phyloP scores from a whole-genome alignment of 2,329 filamentous ascomycete genomes.

The Chrysosporium keratinophilum region DNA sequence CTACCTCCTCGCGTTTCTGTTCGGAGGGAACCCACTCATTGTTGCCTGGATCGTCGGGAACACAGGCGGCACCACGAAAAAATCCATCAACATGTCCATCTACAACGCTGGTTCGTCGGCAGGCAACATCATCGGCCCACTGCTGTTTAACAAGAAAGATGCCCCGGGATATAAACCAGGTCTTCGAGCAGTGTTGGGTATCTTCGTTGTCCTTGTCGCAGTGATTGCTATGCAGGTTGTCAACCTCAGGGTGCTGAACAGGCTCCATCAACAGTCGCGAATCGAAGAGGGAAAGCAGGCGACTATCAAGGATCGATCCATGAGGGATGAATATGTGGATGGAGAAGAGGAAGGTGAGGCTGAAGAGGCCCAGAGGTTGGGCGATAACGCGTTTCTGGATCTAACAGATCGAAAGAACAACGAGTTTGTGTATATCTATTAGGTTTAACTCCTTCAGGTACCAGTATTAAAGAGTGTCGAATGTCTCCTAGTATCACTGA shows the following conservation, averaged over 20 bases:
- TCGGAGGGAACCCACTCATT: conserved; percentile 55
- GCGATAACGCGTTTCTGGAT: conserved; percentile 48
- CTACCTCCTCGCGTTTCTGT: conserved; percentile 57
- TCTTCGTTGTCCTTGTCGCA: conserved; percentile 42
- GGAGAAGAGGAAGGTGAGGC: conserved; percentile 23
- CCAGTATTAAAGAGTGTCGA: not conserved
- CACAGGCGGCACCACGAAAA: conserved; percentile 58
- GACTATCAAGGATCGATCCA: conserved; percentile 50
- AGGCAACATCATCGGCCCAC: conserved; percentile 57
- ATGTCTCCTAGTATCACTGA: not conserved
- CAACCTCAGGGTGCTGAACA: conserved; percentile 46
- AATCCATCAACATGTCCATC: conserved; percentile 52
- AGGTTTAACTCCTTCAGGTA: not conserved
- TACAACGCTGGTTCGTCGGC: conserved; percentile 53
- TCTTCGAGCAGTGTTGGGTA: conserved; percentile 41
- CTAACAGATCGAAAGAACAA: conserved; percentile 57
- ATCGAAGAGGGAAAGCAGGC: conserved; percentile 52
- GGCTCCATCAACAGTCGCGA: conserved; percentile 44
- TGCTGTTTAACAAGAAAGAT: conserved; percentile 50
- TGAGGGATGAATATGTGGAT: conserved; percentile 45
- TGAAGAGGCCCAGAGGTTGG: conserved; percentile 14
- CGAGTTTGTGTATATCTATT: conserved; percentile 57
- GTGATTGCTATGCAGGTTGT: conserved; percentile 45
- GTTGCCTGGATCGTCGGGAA: conserved; percentile 61
- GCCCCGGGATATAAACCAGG: conserved; percentile 51